Evolutionary conservation across 1,284 basidiomycete genomes (phyloP).

Genomic region (Trametes pubescens): DNA sequence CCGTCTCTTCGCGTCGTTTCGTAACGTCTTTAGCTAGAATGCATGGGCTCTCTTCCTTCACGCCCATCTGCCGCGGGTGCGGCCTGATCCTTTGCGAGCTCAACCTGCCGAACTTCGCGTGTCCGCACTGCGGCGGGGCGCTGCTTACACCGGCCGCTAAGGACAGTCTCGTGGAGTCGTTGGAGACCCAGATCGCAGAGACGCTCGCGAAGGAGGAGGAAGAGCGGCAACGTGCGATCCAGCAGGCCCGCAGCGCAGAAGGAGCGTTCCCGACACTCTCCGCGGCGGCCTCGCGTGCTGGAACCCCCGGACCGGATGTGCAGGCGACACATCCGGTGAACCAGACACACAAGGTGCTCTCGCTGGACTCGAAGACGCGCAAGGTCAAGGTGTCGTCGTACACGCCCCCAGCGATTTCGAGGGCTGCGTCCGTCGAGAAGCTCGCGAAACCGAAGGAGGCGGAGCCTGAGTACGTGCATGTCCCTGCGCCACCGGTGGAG

Average conservation of each 20-base stretch:
- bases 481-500: slow-evolving; percentile 52
- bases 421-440: slow-evolving; percentile 46
- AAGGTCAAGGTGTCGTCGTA: slow-evolving; percentile 62
- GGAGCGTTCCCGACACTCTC: slow-evolving; percentile 71
- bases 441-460: slow-evolving; percentile 42
- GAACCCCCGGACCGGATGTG: slow-evolving; percentile 32
- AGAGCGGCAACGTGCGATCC: slow-evolving; percentile 52
- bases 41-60: slow-evolving; percentile 63
- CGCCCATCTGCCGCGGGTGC: slow-evolving; percentile 63
- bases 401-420: slow-evolving; percentile 46
- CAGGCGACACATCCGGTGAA: slow-evolving; percentile 40
- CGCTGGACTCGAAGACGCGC: slow-evolving; percentile 60
- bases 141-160: slow-evolving; percentile 49
- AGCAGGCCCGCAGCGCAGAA: slow-evolving; percentile 56
- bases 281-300: slow-evolving; percentile 30
- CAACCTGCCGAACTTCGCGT: slow-evolving; percentile 62
- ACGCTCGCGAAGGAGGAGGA: slow-evolving; percentile 57
- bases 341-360: slow-evolving; percentile 66
- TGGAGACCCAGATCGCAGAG: slow-evolving; percentile 54
- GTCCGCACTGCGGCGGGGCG: slow-evolving; percentile 60
- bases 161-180: slow-evolving; percentile 47
- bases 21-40: slow-evolving; percentile 53
- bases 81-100: slow-evolving; percentile 69
- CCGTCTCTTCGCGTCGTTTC: background rate
- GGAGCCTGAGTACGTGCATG: slow-evolving; percentile 48